Evolutionary conservation across 495 filamentous ascomycete genomes (phyloP).

Genomic region (Aspergillus kassunensis): DNA sequence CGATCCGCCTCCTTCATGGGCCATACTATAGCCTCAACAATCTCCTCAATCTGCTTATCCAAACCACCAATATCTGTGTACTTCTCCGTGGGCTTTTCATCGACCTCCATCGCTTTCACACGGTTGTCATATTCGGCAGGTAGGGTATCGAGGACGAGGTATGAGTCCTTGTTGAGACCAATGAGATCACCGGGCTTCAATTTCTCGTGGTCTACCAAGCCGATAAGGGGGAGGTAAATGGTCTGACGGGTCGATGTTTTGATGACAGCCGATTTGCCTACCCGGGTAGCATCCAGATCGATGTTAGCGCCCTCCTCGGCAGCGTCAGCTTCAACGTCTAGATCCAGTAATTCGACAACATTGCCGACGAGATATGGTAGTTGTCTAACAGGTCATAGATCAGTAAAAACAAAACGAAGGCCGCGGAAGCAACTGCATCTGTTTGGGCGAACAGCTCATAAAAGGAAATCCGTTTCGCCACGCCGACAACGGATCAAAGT

Average conservation of each 20-base stretch:
- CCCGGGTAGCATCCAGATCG: conserved; percentile 92
- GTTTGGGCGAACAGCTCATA: not conserved
- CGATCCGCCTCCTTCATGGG: conserved; percentile 99
- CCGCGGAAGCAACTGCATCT: no score
- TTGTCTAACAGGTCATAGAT: conserved; percentile 55
- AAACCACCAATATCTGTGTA: conserved; percentile 97
- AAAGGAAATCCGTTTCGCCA: not conserved
- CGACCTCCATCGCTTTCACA: conserved; percentile 99
- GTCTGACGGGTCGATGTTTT: conserved; percentile 99
- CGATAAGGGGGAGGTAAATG: conserved; percentile 97
- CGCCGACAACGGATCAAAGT: not conserved
- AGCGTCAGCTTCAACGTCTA: conserved; percentile 93
- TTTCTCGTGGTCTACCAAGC: conserved; percentile 89
- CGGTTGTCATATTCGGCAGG: conserved; percentile 99
- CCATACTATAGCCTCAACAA: conserved; percentile 99
- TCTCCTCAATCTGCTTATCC: conserved; percentile 98
- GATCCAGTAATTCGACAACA: conserved; percentile 92
- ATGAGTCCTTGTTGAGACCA: conserved; percentile 98
- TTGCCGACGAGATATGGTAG: conserved; percentile 97
- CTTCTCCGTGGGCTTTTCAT: conserved; percentile 99
- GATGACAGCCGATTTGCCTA: conserved; percentile 98
- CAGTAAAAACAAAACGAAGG: not conserved
- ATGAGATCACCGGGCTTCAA: conserved; percentile 95
- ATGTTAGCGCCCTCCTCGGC: conserved; percentile 98
- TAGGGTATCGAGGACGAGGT: conserved; percentile 95